Conservation (phyloP, 805 yeast species). For the Pichia phayaonensis region DNA sequence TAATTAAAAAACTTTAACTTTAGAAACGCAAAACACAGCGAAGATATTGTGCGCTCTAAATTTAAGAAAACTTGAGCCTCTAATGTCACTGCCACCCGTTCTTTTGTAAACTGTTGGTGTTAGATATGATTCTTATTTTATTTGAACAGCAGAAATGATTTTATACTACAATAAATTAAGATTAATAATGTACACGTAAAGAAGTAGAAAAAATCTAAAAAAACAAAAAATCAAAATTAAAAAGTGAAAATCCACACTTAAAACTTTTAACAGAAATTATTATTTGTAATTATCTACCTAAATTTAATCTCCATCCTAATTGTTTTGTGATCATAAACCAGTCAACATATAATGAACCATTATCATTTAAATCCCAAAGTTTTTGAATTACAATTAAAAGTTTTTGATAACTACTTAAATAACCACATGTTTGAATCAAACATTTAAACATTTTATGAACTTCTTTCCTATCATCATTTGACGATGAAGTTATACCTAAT, state of each 20-base stretch:
- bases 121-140: too few relatives aligned
- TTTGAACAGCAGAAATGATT: too few relatives aligned
- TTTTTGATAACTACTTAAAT: constrained; percentile 25
- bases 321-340: constrained; percentile 33
- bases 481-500: constrained; percentile 28
- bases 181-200: background rate
- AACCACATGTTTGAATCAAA: constrained; percentile 27
- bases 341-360: constrained; percentile 31
- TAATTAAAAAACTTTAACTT: background rate
- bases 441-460: constrained; percentile 21
- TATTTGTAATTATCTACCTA: constrained; percentile 16
- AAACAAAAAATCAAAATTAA: background rate
- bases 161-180: background rate
- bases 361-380: constrained; percentile 31
- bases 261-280: too few relatives aligned
- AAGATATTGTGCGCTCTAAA: too few relatives aligned
- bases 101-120: too few relatives aligned
- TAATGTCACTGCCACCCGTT: too few relatives aligned
- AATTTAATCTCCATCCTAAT: constrained; percentile 31
- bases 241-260: too few relatives aligned
- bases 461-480: constrained; percentile 19
- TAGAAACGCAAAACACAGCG: too few relatives aligned
- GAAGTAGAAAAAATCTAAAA: background rate
- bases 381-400: constrained; percentile 24
- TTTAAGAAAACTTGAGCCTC: too few relatives aligned